Evolutionary conservation across 2,329 filamentous ascomycete genomes (phyloP).

Genomic region (Pseudogymnoascus sp.): DNA sequence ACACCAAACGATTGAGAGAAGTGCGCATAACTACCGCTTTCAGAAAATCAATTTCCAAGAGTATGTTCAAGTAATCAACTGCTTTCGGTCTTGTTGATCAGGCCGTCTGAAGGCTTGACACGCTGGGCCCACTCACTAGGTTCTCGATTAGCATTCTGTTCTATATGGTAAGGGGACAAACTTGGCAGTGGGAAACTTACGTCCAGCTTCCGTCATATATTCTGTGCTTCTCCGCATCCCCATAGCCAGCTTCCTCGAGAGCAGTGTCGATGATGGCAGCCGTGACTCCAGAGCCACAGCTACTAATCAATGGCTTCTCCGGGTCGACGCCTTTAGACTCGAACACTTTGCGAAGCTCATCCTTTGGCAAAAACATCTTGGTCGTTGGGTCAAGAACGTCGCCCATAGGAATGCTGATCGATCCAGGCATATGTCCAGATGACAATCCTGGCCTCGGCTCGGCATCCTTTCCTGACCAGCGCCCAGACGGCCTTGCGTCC

Average conservation of each 20-base stretch:
- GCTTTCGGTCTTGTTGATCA: constrained; percentile 47
- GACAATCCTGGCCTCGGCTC: constrained; percentile 80
- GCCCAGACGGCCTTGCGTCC: constrained; percentile 71
- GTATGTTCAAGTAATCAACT: neutral
- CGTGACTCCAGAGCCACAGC: constrained; percentile 89
- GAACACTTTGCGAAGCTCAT: constrained; percentile 68
- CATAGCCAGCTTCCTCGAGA: constrained; percentile 68
- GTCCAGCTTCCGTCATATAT: constrained; percentile 98
- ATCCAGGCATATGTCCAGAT: constrained; percentile 86
- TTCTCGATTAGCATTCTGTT: constrained; percentile 13
- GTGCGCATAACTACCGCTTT: neutral
- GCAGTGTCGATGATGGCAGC: constrained; percentile 86
- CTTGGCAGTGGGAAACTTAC: constrained; percentile 44
- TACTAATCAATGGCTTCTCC: constrained; percentile 71
- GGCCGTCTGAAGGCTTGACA: constrained; percentile 49
- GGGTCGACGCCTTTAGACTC: constrained; percentile 71
- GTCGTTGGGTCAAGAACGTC: constrained; percentile 73
- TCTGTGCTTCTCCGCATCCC: constrained; percentile 54
- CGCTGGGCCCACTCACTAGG: constrained; percentile 59
- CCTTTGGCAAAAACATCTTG: constrained; percentile 66
- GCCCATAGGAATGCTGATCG: constrained; percentile 71
- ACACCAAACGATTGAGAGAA: constrained; percentile 9
- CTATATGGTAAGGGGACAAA: neutral
- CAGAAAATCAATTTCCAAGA: neutral
- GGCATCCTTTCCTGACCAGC: constrained; percentile 74